Evolutionary conservation across 352 stramenopile species (phyloP).

Genomic region (Phytophthora ramorum): DNA sequence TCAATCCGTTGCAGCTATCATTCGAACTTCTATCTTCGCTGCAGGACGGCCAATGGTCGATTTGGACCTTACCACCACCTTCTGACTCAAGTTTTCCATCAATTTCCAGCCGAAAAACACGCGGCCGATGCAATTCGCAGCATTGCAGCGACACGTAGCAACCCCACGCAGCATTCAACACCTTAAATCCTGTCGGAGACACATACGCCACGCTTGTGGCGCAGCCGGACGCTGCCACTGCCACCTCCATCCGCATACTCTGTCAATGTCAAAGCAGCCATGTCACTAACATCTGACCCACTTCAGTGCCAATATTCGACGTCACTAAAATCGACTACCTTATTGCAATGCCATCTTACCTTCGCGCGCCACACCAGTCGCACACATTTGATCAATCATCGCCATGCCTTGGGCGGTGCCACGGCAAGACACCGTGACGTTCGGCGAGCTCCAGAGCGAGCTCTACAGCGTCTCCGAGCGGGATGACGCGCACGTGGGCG

Average conservation of each 20-base stretch:
- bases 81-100: constrained; percentile 33
- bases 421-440: constrained; percentile 70
- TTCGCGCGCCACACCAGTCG: not conserved
- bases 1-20: not conserved
- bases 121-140: constrained; percentile 9
- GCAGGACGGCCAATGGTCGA: constrained; percentile 60
- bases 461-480: constrained; percentile 72
- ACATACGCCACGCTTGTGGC: constrained; percentile 41
- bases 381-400: not conserved
- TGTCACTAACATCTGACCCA: constrained; percentile 15
- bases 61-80: constrained; percentile 23
- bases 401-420: constrained; percentile 72
- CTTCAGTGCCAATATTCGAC: not conserved
- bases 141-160: constrained; percentile 36
- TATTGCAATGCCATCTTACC: constrained; percentile 1
- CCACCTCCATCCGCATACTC: constrained; percentile 37
- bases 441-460: constrained; percentile 78
- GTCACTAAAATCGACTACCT: constrained; percentile 6
- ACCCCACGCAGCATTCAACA: constrained; percentile 34
- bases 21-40: not conserved
- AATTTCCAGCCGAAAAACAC: constrained; percentile 57
- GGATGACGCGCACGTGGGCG: constrained; percentile 64
- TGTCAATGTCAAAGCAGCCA: constrained; percentile 8
- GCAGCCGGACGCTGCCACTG: constrained; percentile 21
- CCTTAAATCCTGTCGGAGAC: constrained; percentile 25